Conservation (phyloP, 2,329 filamentous ascomycete species). For the Xylariaceae sp. region DNA sequence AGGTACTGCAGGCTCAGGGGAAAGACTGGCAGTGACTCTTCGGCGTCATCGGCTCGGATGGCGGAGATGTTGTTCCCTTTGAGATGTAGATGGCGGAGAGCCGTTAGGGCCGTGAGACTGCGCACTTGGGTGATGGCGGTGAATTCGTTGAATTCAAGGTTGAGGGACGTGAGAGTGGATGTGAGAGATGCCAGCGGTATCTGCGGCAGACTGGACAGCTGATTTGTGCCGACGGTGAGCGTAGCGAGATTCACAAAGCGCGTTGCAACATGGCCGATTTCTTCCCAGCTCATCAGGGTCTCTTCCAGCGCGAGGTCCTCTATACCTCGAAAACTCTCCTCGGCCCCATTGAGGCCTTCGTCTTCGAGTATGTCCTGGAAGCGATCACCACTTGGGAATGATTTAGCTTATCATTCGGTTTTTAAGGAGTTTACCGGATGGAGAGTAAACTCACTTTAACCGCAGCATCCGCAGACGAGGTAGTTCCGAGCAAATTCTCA, state of each 20-base stretch:
- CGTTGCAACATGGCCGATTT: constrained; percentile 50
- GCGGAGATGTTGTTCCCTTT: constrained; percentile 68
- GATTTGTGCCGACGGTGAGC: constrained; percentile 53
- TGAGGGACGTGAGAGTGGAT: constrained; percentile 54
- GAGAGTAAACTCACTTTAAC: constrained; percentile 55
- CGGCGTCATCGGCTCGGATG: constrained; percentile 28
- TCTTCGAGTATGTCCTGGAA: constrained; percentile 46
- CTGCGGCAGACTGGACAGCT: constrained; percentile 47
- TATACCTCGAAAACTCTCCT: constrained; percentile 44
- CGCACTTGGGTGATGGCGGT: constrained; percentile 51
- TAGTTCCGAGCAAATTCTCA: constrained; percentile 65
- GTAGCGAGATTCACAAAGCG: constrained; percentile 49
- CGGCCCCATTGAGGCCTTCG: constrained; percentile 32
- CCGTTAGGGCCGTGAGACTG: constrained; percentile 45
- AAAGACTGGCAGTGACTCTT: constrained; percentile 42
- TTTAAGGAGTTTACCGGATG: neutral
- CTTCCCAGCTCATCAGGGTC: constrained; percentile 60
- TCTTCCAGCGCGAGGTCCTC: constrained; percentile 61
- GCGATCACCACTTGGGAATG: constrained; percentile 62
- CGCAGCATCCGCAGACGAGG: constrained; percentile 60
- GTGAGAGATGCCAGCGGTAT: constrained; percentile 39
- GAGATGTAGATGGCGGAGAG: constrained; percentile 59
- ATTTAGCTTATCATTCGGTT: constrained; percentile 4
- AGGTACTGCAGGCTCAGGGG: constrained; percentile 54
- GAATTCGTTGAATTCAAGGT: constrained; percentile 69